Base-by-base conservation (phyloP, 306 rosid genomes). In the Gastrolobium bilobum region DNA sequence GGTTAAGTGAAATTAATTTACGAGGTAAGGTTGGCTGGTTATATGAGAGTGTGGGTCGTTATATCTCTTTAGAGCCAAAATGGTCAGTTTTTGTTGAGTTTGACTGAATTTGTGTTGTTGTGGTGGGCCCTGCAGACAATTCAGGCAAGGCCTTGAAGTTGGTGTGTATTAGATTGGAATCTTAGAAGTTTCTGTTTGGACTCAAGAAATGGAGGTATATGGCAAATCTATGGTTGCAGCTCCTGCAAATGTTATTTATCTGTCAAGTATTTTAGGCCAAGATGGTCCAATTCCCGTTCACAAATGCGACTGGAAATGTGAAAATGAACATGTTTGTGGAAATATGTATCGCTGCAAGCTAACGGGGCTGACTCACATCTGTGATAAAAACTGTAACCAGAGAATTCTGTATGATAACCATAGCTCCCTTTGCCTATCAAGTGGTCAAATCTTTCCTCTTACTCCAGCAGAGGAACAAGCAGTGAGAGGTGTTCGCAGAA, bases 321-420 rank as follows among this genome's bases (percentile, higher is more conserved):
- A 90, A 84, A 96, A 96, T 8, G 99, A 96, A 77, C 93, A 86
- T 83, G 91, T 96, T 57, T 93, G 93, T 58, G 99, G 97, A 69
- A 96, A 96, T 81, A 93, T 93, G 96, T 96, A 91, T 77, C 90
- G 91, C 86, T 96, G 99, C 92, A 96, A 91, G 88, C 83, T 89
- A 70, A 93, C 99, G 63, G 97, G 97, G 73, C 86, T 91, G 79
- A 96, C 97, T 83, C 99, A 96, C 94, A 96, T 96, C 80, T 96
- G 99, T 76, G 99, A 96, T 89, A 93, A 93, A 79, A 96, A 93
- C 94, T 96, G 99, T 88, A 83, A 96, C 89, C 99, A 93, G 90
- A 84, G 98, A 87, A 96, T 96, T 86, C 75, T 96, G 76, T 96
- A 93, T 79, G 99, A 96, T 89, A 96, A 96, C 91, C 94, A 94